Evolutionary conservation across 345 rosid species (phyloP).

Genomic region (Noccaea bulbosa): DNA sequence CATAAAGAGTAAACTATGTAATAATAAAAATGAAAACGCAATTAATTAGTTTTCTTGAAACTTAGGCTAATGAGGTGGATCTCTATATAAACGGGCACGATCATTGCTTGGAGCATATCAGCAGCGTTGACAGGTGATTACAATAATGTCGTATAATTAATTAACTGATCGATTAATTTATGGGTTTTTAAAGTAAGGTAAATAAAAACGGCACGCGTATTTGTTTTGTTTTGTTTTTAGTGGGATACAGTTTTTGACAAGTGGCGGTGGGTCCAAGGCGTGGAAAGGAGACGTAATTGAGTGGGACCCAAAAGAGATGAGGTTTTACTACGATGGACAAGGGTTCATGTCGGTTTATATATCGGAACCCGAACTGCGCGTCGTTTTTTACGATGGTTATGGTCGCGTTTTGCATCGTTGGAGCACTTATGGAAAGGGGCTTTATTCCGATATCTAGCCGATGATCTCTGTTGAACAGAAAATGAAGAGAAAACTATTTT

Average conservation of each 20-base stretch:
- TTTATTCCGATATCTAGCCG: conserved; percentile 30
- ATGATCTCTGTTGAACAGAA: not conserved
- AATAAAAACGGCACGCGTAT: not conserved
- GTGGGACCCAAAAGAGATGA: conserved; percentile 46
- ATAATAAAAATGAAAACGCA: not conserved
- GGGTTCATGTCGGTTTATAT: conserved; percentile 72
- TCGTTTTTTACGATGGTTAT: conserved; percentile 55
- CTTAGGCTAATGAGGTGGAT: conserved; percentile 65
- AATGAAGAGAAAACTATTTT: not conserved
- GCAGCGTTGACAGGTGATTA: conserved; percentile 58
- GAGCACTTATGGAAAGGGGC: conserved; percentile 39
- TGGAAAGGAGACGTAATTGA: conserved; percentile 63
- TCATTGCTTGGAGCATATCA: conserved; percentile 81
- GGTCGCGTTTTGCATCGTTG: conserved; percentile 61
- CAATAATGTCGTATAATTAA: not conserved
- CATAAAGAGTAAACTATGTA: not conserved
- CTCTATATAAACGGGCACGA: conserved; percentile 83
- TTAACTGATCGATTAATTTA: not conserved
- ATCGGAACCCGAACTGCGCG: conserved; percentile 35
- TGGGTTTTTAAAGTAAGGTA: conserved; percentile 10
- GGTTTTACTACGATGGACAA: conserved; percentile 76
- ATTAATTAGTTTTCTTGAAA: not conserved
- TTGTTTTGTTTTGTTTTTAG: conserved; percentile 43
- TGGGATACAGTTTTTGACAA: conserved; percentile 64
- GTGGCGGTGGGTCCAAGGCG: conserved; percentile 88